Evolutionary conservation across 2,329 filamentous ascomycete genomes (phyloP).

Genomic region (Ceratocystis albifundus): DNA sequence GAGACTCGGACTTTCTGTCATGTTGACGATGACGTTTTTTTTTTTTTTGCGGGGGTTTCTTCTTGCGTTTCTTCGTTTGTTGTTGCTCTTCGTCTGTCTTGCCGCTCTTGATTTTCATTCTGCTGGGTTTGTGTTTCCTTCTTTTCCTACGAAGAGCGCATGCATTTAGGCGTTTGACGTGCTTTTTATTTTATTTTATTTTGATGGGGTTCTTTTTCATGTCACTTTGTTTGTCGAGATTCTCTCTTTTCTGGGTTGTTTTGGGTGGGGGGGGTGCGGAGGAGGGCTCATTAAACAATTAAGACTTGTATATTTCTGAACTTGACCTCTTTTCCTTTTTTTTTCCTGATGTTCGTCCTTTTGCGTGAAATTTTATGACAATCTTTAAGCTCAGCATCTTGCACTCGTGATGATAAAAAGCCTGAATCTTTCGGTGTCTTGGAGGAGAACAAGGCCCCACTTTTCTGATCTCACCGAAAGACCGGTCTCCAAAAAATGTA

Average conservation of each 20-base stretch:
- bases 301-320: too few relatives aligned
- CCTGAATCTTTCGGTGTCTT: not conserved
- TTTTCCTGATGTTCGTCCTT: too few relatives aligned
- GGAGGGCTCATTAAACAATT: not conserved
- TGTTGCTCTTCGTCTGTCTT: not conserved
- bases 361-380: not conserved
- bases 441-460: not conserved
- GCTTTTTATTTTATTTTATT: not conserved
- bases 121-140: not conserved
- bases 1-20: not conserved
- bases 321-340: too few relatives aligned
- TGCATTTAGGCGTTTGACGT: conserved; percentile 21
- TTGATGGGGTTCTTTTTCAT: not conserved
- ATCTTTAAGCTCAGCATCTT: not conserved
- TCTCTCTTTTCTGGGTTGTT: not conserved
- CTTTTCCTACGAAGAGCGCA: conserved; percentile 15
- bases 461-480: not conserved
- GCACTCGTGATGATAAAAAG: not conserved
- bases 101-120: conserved; percentile 13
- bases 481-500: not conserved
- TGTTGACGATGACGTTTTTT: conserved; percentile 23
- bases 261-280: too few relatives aligned
- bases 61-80: conserved; percentile 19
- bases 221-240: not conserved
- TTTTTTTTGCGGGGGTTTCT: conserved; percentile 24